Percentiles rank a stretch among this genome's conserved stretches.
These are phyloP conservation scores for Rhodomyrtus psidioides DNA, from an alignment of 441 rosid genomes.

Conservation along the genomic window DNA sequence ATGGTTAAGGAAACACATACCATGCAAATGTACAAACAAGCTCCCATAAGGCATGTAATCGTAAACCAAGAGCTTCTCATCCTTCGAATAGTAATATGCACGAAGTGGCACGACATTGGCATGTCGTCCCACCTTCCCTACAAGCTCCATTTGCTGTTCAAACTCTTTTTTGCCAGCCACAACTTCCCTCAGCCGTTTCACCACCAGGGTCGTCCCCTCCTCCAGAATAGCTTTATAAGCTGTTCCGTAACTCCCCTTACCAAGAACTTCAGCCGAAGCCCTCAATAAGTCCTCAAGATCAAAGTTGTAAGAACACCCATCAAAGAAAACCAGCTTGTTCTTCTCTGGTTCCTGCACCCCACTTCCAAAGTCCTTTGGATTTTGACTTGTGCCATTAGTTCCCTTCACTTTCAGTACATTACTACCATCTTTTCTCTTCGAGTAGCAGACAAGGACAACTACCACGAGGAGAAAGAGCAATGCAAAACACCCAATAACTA, in stretches of 20 bases:
- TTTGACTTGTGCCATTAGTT: constrained; percentile 49
- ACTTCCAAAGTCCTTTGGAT: constrained; percentile 86
- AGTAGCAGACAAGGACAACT: constrained; percentile 31
- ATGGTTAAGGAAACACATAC: constrained; percentile 19
- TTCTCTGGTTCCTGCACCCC: constrained; percentile 88
- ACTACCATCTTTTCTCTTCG: constrained; percentile 41
- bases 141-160: constrained; percentile 71
- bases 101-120: constrained; percentile 57
- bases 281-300: constrained; percentile 70
- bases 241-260: constrained; percentile 74
- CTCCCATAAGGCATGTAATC: constrained; percentile 54
- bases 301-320: constrained; percentile 61
- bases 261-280: constrained; percentile 76
- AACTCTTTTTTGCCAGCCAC: constrained; percentile 66
- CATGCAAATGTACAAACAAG: constrained; percentile 51
- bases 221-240: constrained; percentile 70
- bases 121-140: constrained; percentile 49
- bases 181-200: constrained; percentile 66
- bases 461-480: constrained; percentile 29
- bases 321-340: constrained; percentile 68
- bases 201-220: constrained; percentile 61
- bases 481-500: constrained; percentile 45
- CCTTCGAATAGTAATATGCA: constrained; percentile 70
- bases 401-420: constrained; percentile 41
- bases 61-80: constrained; percentile 62